Evolutionary conservation across 2,329 filamentous ascomycete species (phyloP), one percentile per base, ranked within the genome.

Genomic region (Sclerotinia spermophila): DNA sequence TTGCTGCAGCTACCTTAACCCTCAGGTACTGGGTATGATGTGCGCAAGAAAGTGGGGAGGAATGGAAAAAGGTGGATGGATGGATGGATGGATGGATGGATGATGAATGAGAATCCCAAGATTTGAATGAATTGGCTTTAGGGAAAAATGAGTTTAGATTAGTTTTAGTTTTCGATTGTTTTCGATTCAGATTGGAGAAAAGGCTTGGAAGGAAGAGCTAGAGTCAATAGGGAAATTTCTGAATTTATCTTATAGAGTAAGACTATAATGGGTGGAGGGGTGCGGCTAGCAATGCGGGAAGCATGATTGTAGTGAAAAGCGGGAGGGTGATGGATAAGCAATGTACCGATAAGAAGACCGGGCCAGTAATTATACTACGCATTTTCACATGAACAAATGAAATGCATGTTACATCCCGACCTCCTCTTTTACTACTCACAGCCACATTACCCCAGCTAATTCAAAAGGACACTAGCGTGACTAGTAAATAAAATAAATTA

Each of bases 11-110:
- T 69, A 69, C 67, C 58, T 64, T 64, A 35, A 64, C 42, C 42
- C n/a, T 64, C 42, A 64, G 61, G 61, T 48, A 64, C 60, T 64
- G 44, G 42, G 30, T 48, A 70, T 66, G 42, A 17, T 48, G 66
- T 66, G 67, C 71, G 67, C 70, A 68, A 62, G 67, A 64, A 69
- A 69, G 67, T 69, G 67, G 67, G 58, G 67, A 69, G 42, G 15
- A n/a, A 30, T 5, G 24, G 45, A 33, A 60, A 61, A 44, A 69
- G 58, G 55, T 61, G 55, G 66, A 53, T 53, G 48, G 48, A 53
- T 15, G 48, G n/a, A 68, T 68, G 55, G 58, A 42, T 61, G 55
- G 66, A 53, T 53, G 48, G 48, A 53, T 15, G 48, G n/a, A 68
- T 68, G 55, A 45, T 61, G 44, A 69, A 44, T 58, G 27, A 64